Evolutionary conservation across 2,329 filamentous ascomycete genomes (phyloP), one percentile per base, ranked within the genome.

Genomic region (Penicillium sp.): DNA sequence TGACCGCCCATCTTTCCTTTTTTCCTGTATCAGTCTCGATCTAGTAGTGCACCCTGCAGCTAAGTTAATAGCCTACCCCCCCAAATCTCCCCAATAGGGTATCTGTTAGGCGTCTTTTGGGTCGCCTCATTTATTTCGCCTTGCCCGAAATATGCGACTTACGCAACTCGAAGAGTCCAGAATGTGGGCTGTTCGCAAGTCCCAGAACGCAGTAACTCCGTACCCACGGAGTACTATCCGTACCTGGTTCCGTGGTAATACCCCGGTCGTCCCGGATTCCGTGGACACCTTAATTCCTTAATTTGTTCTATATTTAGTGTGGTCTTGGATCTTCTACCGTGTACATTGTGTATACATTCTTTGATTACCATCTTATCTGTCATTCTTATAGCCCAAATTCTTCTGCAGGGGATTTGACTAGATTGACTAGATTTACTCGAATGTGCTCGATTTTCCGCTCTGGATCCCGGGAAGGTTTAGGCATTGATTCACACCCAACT

Each of bases 121-220:
- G 3, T 49, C 29, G 50, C 50, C 38, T 52, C 50, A 48, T 44
- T 45, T 52, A 29, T 47, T 34, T 36, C 44, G 49, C 43, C 49
- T 42, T 43, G 42, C 44, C 32, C 43, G n/a, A 43, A 29, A 16
- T 21, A 48, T 7, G 24, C 24, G 24, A 27, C 24, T 21, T 9
- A 11, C 32, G 34, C n/a, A 27, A 27, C 24, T 27, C 24, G 4
- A 27, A 27, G 24, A 14, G 11, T 36, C 34, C 34, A 52, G 49
- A 52, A 52, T 43, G 31, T 45, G 8, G 21, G 32, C 22, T 4
- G 38, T 46, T 27, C 50, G 6, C 34, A 5, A 14, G 18, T 18
- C 18, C 14, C 3, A 36, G 34, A n/a, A 36, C 31, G 13, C 9
- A n/a, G 16, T 40, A 40, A 40, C n/a, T 40, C 14, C 38, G 38